Evolutionary conservation across 108 stramenopile genomes (phyloP).

Genomic region (Nitzschia sp.): DNA sequence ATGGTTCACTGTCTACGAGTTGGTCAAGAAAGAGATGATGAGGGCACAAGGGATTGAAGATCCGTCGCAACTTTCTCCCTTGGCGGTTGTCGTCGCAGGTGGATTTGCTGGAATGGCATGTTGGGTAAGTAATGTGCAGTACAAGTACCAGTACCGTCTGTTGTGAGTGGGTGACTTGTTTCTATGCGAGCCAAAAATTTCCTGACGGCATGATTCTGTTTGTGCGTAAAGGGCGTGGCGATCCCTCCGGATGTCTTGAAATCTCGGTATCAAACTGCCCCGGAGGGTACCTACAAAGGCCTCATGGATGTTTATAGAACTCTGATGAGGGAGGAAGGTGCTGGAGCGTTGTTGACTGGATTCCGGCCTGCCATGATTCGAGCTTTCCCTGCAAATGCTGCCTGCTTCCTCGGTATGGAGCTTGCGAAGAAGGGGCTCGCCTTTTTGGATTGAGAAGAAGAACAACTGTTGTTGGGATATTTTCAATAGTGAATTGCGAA

Average conservation of each 20-base stretch:
- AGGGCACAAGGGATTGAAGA: slow-evolving; percentile 67
- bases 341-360: slow-evolving; percentile 70
- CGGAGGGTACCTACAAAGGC: slow-evolving; percentile 70
- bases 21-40: slow-evolving; percentile 62
- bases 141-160: no score
- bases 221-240: slow-evolving; percentile 23
- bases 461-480: neutral
- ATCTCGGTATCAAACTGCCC: slow-evolving; percentile 77
- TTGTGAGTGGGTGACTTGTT: no score
- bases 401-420: slow-evolving; percentile 91
- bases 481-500: no score
- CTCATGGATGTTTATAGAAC: slow-evolving; percentile 60
- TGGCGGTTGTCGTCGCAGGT: slow-evolving; percentile 74
- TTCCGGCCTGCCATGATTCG: slow-evolving; percentile 80
- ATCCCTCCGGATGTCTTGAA: slow-evolving; percentile 87
- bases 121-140: slow-evolving; percentile 53
- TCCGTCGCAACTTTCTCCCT: slow-evolving; percentile 58
- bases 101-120: slow-evolving; percentile 86
- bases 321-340: slow-evolving; percentile 76
- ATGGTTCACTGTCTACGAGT: slow-evolving; percentile 85
- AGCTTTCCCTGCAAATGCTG: slow-evolving; percentile 92
- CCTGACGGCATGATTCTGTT: no score
- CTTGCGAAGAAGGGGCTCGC: slow-evolving; percentile 61
- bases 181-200: no score
- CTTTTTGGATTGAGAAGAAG: slow-evolving; percentile 59